Evolutionary conservation across 148 eudicot genomes (phyloP), one percentile per base, ranked within the genome.

Genomic region (Talinum fruticosum): DNA sequence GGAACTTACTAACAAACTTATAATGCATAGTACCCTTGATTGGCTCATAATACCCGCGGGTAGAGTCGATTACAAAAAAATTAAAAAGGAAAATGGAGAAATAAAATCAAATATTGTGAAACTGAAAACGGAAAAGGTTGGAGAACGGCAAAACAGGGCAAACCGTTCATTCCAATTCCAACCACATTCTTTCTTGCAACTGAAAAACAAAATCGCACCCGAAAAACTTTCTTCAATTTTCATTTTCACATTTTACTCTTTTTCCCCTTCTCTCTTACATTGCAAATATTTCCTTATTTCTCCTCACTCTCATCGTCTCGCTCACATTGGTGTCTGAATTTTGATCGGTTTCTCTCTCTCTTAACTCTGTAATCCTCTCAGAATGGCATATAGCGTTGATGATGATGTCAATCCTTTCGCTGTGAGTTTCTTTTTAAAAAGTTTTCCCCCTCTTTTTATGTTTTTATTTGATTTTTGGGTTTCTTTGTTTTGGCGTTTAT

Each of bases 381-480:
- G 6, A 37, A 83, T 83, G 85, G 78, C 83, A 33, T 77, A 80
- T 77, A 61, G 87, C n/a, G 89, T 87, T 33, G 93, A 88, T 37
- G 93, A 89, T 30, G 89, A 91, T 79, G 82, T 87, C 65, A 91
- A 91, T 71, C 96, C 96, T 28, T 91, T 91, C 62, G 82, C 96
- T 76, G 96, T 91, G 76, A 82, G 75, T 78, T 73, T 8, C 12
- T 36, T 36, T 65, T 44, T 74, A 51, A 5, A 19, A 3, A 1
- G 30, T 16, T 38, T 10, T 24, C 5, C 0, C 14, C 10, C 33
- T 2, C n/a, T 2, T 10, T 24, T 24, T 3, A 0, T 16, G 5
- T 23, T 67, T 12, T 64, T 19, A n/a, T 34, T 71, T 66, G 38
- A 28, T 57, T 19, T 14, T 16, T 14, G 14, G 33, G 23, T 57